phyloP scores from a whole-genome alignment of 371 early-diverging fungal genomes.

The Mortierella polycephala region DNA sequence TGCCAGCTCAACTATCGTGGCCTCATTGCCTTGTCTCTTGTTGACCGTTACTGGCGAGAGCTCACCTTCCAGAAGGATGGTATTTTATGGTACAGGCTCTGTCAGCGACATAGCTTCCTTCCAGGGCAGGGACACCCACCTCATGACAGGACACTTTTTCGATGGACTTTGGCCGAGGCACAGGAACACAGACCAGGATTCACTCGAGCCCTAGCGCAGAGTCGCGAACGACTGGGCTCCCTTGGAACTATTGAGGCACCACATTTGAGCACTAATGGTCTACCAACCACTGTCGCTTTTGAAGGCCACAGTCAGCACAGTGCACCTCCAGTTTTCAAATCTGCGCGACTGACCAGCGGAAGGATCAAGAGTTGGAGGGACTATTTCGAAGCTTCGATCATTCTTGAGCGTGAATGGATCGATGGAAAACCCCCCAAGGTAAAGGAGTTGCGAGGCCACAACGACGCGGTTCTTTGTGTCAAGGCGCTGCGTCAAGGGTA shows the following conservation, averaged over 20 bases:
- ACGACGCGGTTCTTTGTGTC: constrained; percentile 34
- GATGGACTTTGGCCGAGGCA: constrained; percentile 17
- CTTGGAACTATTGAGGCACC: background rate
- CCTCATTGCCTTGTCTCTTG: constrained; percentile 27
- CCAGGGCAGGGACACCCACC: background rate
- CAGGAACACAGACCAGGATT: constrained; percentile 24
- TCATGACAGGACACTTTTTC: background rate
- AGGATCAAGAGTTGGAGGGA: constrained; percentile 36
- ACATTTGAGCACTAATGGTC: background rate
- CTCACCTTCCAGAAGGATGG: constrained; percentile 39
- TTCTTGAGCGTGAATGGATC: constrained; percentile 44
- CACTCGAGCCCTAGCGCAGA: constrained; percentile 25
- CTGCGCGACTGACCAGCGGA: constrained; percentile 5
- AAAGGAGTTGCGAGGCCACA: constrained; percentile 39
- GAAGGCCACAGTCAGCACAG: background rate
- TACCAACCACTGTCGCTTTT: background rate
- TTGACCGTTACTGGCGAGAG: constrained; percentile 40
- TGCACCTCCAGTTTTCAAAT: background rate
- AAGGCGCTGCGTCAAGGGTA: constrained; percentile 18
- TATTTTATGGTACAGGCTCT: constrained; percentile 40
- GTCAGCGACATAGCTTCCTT: constrained; percentile 36
- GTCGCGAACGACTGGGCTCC: constrained; percentile 10
- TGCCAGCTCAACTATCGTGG: constrained; percentile 26
- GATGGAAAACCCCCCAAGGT: constrained; percentile 24
- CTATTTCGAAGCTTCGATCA: constrained; percentile 29